Conservation (phyloP, 129 eudicot genomes). For the Centrapalus pauciflorus region DNA sequence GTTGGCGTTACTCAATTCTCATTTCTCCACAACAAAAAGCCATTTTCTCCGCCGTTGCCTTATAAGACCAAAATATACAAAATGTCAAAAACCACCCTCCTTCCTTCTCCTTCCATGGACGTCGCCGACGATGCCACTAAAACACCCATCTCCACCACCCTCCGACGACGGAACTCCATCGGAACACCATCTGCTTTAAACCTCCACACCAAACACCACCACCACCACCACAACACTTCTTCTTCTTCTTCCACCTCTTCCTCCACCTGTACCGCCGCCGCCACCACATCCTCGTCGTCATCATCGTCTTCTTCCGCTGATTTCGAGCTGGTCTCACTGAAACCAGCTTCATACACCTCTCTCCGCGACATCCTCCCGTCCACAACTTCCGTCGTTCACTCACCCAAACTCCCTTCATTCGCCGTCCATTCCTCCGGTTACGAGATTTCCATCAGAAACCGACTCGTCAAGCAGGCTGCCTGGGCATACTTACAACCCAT, state of each 20-base stretch:
- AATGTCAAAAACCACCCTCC: no score
- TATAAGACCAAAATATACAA: not conserved
- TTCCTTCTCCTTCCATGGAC: slow-evolving; percentile 1
- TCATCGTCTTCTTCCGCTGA: slow-evolving; percentile 24
- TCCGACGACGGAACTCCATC: slow-evolving; percentile 50
- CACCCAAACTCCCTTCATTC: slow-evolving; percentile 37
- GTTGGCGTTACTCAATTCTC: not conserved
- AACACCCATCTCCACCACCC: slow-evolving; percentile 23
- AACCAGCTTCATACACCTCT: slow-evolving; percentile 61
- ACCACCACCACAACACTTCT: slow-evolving; percentile 1
- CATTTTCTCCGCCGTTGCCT: slow-evolving; percentile 18
- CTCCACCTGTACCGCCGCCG: slow-evolving; percentile 2
- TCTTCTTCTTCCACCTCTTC: not conserved
- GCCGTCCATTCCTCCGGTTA: slow-evolving; percentile 23
- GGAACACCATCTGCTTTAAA: slow-evolving; percentile 6
- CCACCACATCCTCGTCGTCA: slow-evolving; percentile 18
- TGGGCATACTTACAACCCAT: slow-evolving; percentile 92
- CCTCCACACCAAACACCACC: slow-evolving; percentile 10
- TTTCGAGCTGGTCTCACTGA: slow-evolving; percentile 42
- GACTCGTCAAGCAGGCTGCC: slow-evolving; percentile 91
- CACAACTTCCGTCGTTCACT: slow-evolving; percentile 19
- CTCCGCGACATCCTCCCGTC: slow-evolving; percentile 62
- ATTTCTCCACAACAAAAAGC: slow-evolving; percentile 2
- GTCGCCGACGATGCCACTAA: slow-evolving; percentile 1
- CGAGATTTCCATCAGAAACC: slow-evolving; percentile 69